Conservation (phyloP, 2,329 filamentous ascomycete species). For the Beauveria scarabaeidicola region DNA sequence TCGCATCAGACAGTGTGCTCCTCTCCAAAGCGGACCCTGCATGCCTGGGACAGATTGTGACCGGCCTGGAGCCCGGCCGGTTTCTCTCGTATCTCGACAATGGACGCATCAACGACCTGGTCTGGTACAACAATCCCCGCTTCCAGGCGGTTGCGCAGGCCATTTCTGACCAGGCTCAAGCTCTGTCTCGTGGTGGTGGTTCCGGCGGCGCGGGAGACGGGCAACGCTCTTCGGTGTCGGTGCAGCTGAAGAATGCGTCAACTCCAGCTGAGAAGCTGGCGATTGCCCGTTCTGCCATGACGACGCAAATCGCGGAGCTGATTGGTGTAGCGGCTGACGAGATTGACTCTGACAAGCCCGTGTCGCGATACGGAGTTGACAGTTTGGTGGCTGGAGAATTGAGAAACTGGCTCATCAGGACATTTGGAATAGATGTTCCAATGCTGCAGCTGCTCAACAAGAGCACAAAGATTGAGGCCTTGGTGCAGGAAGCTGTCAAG, state of each 20-base stretch:
- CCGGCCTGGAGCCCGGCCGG: background rate
- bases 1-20: background rate
- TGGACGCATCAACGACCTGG: background rate
- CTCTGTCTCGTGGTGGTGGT: background rate
- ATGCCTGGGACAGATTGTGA: background rate
- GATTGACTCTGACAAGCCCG: background rate
- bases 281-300: background rate
- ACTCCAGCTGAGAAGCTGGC: background rate
- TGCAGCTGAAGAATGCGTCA: background rate
- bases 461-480: background rate
- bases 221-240: background rate
- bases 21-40: background rate
- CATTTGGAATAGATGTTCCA: background rate
- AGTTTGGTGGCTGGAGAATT: slow-evolving; percentile 8
- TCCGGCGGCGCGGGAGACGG: background rate
- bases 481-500: background rate
- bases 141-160: background rate
- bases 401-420: slow-evolving; percentile 1
- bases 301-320: background rate
- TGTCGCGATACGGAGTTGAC: background rate
- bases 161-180: background rate
- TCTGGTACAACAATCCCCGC: background rate
- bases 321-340: background rate
- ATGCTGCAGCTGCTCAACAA: background rate
- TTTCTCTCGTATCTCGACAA: background rate